Evolutionary conservation across 208 protist genomes (phyloP), one percentile per base, ranked within the genome.

Genomic region (Strigomonas culicis): DNA sequence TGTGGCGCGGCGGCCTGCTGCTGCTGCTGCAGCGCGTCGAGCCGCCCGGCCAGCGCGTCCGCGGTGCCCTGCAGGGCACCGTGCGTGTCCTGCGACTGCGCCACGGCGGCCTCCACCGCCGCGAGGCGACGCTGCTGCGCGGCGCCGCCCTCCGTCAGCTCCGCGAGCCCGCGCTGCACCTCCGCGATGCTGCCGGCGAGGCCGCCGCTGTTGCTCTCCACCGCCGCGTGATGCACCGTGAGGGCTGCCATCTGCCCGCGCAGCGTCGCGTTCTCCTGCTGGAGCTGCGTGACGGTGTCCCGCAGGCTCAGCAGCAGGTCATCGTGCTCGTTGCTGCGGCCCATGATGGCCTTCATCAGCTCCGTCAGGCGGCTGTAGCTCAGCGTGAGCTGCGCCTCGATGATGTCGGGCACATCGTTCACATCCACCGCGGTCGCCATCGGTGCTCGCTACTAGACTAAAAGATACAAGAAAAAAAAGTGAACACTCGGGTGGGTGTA

Each of bases 311-410:
- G 77, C 52, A 95, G 84, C 46, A 92, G 80, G 30, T 88, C 79
- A 47, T 92, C 90, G 56, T 95, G 84, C 19, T 74, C 75, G 58
- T 95, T 95, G 17, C 86, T 84, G 49, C 91, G 86, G n/a, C 92
- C 82, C 15, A 95, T 66, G 47, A 95, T 84, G 19, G 90, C 66
- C 22, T 79, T 82, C 21, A 95, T 79, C 24, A 95, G 66, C 53
- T 92, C 74, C 24, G 86, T 72, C 28, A 95, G 81, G 49, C 86
- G 81, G 57, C 82, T 92, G 75, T 93, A 95, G 72, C 86, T 95
- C 11, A 95, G 77, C 2, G 90, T 95, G 10, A 95, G 76, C 64
- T 95, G 89, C 44, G 89, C 89, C 77, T 95, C 89, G 59, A 95
- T 95, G 69, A 95, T 93, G 68, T 95, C 89, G 11, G 89, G 89